These are phyloP conservation scores for Hyaloscypha finlandica DNA, from an alignment of 495 filamentous ascomycete species.

Conservation along the genomic window DNA sequence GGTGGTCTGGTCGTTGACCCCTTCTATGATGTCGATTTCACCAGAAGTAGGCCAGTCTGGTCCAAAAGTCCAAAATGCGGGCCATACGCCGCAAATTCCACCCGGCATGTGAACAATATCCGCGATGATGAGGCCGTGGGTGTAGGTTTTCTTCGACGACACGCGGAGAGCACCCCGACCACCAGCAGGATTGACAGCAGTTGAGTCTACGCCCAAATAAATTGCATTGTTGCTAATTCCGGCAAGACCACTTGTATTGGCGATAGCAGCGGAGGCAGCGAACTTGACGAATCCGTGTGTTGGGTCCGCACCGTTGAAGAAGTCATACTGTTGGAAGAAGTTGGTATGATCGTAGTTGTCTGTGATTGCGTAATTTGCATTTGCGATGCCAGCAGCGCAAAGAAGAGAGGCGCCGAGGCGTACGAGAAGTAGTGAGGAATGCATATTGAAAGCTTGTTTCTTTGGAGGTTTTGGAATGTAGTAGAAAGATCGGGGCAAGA, in stretches of 20 bases:
- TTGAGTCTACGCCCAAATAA: slow-evolving; percentile 57
- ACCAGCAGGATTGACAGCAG: slow-evolving; percentile 40
- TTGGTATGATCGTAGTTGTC: slow-evolving; percentile 50
- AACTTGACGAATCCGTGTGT: slow-evolving; percentile 74
- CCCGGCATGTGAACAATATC: slow-evolving; percentile 79
- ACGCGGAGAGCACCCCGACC: slow-evolving; percentile 74
- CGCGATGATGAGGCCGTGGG: slow-evolving; percentile 68
- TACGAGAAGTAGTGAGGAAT: slow-evolving; percentile 15
- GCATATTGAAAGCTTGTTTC: slow-evolving; percentile 14
- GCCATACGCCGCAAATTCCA: slow-evolving; percentile 64
- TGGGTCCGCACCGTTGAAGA: slow-evolving; percentile 58
- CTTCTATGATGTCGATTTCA: slow-evolving; percentile 93
- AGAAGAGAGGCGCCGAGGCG: slow-evolving; percentile 13
- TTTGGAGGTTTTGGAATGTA: slow-evolving; percentile 12
- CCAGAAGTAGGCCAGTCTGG: slow-evolving; percentile 76
- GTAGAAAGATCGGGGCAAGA: background rate
- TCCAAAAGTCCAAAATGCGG: slow-evolving; percentile 70
- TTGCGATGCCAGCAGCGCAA: slow-evolving; percentile 25
- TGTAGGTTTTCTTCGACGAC: slow-evolving; percentile 66
- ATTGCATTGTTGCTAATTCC: slow-evolving; percentile 50
- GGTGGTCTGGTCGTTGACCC: slow-evolving; percentile 65
- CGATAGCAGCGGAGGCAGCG: slow-evolving; percentile 50
- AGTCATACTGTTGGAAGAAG: slow-evolving; percentile 60
- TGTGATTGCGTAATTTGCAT: slow-evolving; percentile 33
- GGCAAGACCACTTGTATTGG: slow-evolving; percentile 58